Evolutionary conservation across 805 yeast genomes (phyloP).

Genomic region (Kluyveromyces lactis): DNA sequence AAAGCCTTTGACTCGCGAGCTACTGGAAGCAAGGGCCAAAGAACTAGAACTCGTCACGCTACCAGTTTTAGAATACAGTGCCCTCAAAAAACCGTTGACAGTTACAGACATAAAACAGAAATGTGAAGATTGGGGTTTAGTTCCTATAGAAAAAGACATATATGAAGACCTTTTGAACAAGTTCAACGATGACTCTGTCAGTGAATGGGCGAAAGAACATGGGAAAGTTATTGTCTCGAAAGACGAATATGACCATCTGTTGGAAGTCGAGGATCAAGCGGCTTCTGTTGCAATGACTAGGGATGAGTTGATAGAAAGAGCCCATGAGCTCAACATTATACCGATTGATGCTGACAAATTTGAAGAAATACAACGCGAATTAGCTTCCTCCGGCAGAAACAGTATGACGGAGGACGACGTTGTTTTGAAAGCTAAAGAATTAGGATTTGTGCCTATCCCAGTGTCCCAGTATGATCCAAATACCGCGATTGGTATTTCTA

Average conservation of each 20-base stretch:
- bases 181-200: background rate
- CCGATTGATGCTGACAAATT: conserved; percentile 22
- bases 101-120: conserved; percentile 10
- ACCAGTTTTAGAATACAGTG: conserved; percentile 7
- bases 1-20: conserved; percentile 10
- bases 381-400: conserved; percentile 9
- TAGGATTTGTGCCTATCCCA: conserved; percentile 31
- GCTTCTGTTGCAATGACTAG: background rate
- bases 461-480: conserved; percentile 26
- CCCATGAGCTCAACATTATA: conserved; percentile 7
- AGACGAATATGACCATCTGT: conserved; percentile 15
- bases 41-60: conserved; percentile 12
- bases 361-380: conserved; percentile 22
- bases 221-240: conserved; percentile 1
- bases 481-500: background rate
- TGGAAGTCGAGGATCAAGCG: conserved; percentile 2
- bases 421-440: conserved; percentile 23
- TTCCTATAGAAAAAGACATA: background rate
- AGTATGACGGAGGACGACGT: conserved; percentile 13
- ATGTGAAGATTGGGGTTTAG: conserved; percentile 12
- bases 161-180: background rate
- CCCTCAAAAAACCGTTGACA: conserved; percentile 6
- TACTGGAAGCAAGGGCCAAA: conserved; percentile 12
- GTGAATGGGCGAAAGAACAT: background rate
- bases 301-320: conserved; percentile 8